These are phyloP conservation scores for Exserohilum turcica DNA, from an alignment of 2,329 filamentous ascomycete species.

Conservation along the genomic window DNA sequence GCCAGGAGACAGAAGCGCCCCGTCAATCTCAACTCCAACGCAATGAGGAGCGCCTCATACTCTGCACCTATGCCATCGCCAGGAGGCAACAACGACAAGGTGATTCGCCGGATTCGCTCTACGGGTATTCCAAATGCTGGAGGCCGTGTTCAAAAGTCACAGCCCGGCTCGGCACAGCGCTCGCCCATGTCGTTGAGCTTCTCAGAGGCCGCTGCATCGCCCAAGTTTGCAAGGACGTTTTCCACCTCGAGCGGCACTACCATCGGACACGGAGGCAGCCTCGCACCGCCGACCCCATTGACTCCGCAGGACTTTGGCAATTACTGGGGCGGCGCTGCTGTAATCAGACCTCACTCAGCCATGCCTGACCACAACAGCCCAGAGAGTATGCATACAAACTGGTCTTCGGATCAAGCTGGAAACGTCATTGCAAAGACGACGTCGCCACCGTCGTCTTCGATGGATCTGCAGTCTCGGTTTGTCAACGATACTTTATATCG, in stretches of 20 bases:
- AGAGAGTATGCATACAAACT: constrained; percentile 44
- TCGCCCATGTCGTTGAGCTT: constrained; percentile 55
- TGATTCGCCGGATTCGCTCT: constrained; percentile 55
- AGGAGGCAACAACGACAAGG: constrained; percentile 46
- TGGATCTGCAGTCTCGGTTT: constrained; percentile 40
- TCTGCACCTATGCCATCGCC: constrained; percentile 49
- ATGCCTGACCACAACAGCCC: constrained; percentile 48
- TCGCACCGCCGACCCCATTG: constrained; percentile 56
- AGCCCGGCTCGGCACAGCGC: constrained; percentile 53
- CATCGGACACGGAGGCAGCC: constrained; percentile 44
- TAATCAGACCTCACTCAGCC: constrained; percentile 34
- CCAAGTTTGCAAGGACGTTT: constrained; percentile 50
- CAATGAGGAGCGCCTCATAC: constrained; percentile 51
- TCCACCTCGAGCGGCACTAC: constrained; percentile 46
- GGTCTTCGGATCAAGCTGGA: constrained; percentile 46
- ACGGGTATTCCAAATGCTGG: constrained; percentile 51
- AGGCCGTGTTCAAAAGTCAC: constrained; percentile 55
- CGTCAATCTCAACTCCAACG: constrained; percentile 48
- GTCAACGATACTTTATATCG: constrained; percentile 46
- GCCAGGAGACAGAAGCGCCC: constrained; percentile 49
- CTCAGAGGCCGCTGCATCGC: constrained; percentile 54
- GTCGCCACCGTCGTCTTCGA: constrained; percentile 55
- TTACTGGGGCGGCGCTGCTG: constrained; percentile 49
- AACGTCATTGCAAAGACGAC: constrained; percentile 43
- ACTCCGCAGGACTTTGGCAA: constrained; percentile 51